These are phyloP conservation scores for Boletellus emodensis DNA, from an alignment of 768 basidiomycete species.

Conservation along the genomic window DNA sequence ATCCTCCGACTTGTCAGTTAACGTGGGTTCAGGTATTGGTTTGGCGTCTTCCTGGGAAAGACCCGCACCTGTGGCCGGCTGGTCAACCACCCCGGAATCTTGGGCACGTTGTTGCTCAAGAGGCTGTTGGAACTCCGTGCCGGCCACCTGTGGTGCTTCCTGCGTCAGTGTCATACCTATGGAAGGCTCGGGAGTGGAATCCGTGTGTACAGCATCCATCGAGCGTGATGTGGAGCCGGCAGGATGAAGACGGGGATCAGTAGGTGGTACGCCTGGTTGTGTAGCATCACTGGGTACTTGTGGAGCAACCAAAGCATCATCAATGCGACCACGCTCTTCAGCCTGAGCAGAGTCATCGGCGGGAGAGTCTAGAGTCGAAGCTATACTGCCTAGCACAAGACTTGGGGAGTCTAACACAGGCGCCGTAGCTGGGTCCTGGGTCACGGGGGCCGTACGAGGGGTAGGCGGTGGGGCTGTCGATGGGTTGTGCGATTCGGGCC, in stretches of 20 bases:
- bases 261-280: not conserved
- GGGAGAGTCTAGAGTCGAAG: not conserved
- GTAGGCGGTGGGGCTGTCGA: constrained; percentile 43
- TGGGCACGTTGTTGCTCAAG: not conserved
- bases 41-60: constrained; percentile 1
- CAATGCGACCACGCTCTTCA: not conserved
- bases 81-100: not conserved
- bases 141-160: not conserved
- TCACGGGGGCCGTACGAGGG: constrained; percentile 23
- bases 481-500: constrained; percentile 47
- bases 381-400: not conserved
- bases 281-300: not conserved
- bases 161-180: not conserved
- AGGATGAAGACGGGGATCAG: not conserved
- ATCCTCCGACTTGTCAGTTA: constrained; percentile 3
- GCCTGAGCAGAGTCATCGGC: not conserved
- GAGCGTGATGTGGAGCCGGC: not conserved
- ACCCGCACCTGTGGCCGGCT: not conserved
- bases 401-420: constrained; percentile 43
- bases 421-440: constrained; percentile 35
- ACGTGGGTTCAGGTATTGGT: not conserved
- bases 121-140: not conserved
- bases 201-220: not conserved
- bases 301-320: not conserved
- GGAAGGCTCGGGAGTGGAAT: not conserved